Base-by-base conservation (phyloP, 805 yeast genomes). In the Ogataea philodendri region DNA sequence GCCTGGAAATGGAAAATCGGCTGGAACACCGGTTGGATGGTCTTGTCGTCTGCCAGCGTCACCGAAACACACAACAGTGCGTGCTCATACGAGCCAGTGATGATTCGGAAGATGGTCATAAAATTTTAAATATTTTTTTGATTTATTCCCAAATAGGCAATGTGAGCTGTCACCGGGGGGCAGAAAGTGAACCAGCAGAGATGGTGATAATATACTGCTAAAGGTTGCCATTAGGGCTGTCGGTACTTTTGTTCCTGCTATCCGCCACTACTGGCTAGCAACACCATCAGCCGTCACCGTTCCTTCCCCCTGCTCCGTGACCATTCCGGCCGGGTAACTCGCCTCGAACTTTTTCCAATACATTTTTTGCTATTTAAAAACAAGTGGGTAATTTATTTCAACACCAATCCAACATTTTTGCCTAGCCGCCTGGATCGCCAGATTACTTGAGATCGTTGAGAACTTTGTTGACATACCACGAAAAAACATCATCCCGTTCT, bases 1-100 rank as follows among this genome's bases (percentile, higher is more conserved):
- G 98, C 95, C 51, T 90, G 87, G 63, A 93, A 90, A 59, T 93
- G 97, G 68, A 93, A 93, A 26, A 93, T 81, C 3, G 97, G 96
- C 29, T 87, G 88, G 65, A 93, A 93, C 7, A 85, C 69, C 1
- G 88, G 80, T 7, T 72, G 66, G 35, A 61, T 62, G 13, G 36
- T 60, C n/a, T 39, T 59, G n/a, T 54, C 46, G 27, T n/a, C 51
- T 2, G 78, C 73, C 16, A 86, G 51, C n/a, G 80, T 72, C 27
- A 86, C 65, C 1, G 96, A 85, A 10, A 88, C 69, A 67, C 97
- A 88, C 25, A 89, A 65, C 30, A 93, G 62, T 44, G 88, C 86
- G 63, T 93, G 98, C 63, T 93, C 98, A 53, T 93, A 93, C 1
- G 97, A 88, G 16, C 98, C 98, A 9, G 86, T 95, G 51, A 90